A percentile compares a stretch with the other conserved stretches of the same genome.
phyloP scores from a whole-genome alignment of 2,329 filamentous ascomycete species.

The Sclerotinia trifoliorum region DNA sequence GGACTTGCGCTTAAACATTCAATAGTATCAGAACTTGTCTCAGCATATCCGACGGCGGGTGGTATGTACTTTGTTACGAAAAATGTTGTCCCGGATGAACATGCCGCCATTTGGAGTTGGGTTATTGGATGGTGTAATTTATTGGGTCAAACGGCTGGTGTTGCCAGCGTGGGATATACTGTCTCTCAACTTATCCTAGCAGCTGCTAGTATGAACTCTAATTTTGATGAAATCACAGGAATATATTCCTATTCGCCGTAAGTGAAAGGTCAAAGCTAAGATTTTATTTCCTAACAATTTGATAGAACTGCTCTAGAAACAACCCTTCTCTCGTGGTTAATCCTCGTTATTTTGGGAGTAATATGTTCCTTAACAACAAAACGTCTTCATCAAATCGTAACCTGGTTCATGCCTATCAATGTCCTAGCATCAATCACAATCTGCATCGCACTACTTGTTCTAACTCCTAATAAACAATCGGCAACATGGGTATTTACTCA shows the following conservation, averaged over 20 bases:
- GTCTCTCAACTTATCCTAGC: slow-evolving; percentile 64
- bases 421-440: slow-evolving; percentile 59
- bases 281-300: not conserved
- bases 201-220: slow-evolving; percentile 59
- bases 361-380: slow-evolving; percentile 64
- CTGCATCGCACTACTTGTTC: slow-evolving; percentile 56
- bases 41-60: slow-evolving; percentile 64
- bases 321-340: slow-evolving; percentile 55
- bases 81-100: slow-evolving; percentile 58
- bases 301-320: slow-evolving; percentile 56
- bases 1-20: not conserved
- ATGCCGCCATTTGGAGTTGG: slow-evolving; percentile 64
- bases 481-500: slow-evolving; percentile 60
- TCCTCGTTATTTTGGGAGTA: slow-evolving; percentile 53
- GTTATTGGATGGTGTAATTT: slow-evolving; percentile 68
- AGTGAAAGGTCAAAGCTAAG: slow-evolving; percentile 32
- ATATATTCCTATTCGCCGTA: slow-evolving; percentile 57
- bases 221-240: slow-evolving; percentile 43
- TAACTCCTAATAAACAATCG: slow-evolving; percentile 58
- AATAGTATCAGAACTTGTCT: slow-evolving; percentile 62
- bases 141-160: slow-evolving; percentile 61
- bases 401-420: slow-evolving; percentile 67
- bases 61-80: slow-evolving; percentile 70
- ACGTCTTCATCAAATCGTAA: slow-evolving; percentile 56
- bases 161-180: slow-evolving; percentile 61